These are phyloP conservation scores for Acidiella bohemica DNA, from an alignment of 495 filamentous ascomycete species.

Conservation along the genomic window DNA sequence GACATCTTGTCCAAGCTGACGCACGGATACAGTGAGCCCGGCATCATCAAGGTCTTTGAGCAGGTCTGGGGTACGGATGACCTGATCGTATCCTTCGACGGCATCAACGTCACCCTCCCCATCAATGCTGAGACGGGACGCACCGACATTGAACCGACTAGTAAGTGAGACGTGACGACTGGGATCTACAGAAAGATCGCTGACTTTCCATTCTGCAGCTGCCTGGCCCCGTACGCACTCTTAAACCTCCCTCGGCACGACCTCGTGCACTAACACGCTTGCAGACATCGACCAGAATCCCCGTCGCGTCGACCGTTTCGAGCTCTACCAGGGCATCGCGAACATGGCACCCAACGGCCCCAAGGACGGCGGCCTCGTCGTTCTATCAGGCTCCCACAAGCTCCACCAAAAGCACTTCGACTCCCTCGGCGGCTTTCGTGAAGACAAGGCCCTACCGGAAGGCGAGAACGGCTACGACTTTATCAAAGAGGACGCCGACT, in stretches of 20 bases:
- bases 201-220: background rate
- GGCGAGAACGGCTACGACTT: slow-evolving; percentile 29
- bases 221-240: slow-evolving; percentile 5
- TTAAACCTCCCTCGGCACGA: too few species aligned
- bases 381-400: slow-evolving; percentile 32
- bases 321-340: slow-evolving; percentile 32
- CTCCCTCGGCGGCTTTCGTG: slow-evolving; percentile 3
- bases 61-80: slow-evolving; percentile 34
- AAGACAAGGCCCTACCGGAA: slow-evolving; percentile 18
- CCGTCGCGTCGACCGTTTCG: slow-evolving; percentile 21
- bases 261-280: too few species aligned
- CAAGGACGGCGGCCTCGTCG: slow-evolving; percentile 32
- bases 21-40: slow-evolving; percentile 30
- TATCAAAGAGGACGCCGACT: slow-evolving; percentile 28
- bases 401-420: slow-evolving; percentile 31
- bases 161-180: background rate
- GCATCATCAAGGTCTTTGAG: slow-evolving; percentile 30
- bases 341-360: slow-evolving; percentile 34
- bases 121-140: slow-evolving; percentile 6
- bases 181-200: background rate
- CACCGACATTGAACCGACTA: slow-evolving; percentile 4
- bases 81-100: slow-evolving; percentile 31
- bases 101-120: slow-evolving; percentile 24
- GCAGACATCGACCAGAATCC: slow-evolving; percentile 38
- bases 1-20: background rate